phyloP scores from a whole-genome alignment of 148 eudicot genomes.

The Dianthus caryophyllus region DNA sequence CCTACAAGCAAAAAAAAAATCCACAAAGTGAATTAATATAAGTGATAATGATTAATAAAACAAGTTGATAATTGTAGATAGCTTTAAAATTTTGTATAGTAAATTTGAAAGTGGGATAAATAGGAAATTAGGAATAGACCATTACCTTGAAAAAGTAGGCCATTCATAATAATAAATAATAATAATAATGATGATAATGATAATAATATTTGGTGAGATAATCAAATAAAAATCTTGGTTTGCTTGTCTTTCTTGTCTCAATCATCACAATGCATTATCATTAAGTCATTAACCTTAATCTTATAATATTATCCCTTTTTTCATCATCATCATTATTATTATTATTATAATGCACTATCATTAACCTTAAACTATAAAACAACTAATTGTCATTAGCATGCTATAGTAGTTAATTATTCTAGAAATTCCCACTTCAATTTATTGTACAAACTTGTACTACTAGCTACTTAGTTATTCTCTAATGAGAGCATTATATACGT shows the following conservation, averaged over 20 bases:
- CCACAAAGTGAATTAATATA: conserved; percentile 31
- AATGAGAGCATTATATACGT: no score
- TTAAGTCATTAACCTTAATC: conserved; percentile 18
- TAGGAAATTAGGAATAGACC: conserved; percentile 23
- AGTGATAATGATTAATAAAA: conserved; percentile 23
- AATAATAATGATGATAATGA: no score
- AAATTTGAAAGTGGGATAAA: conserved; percentile 26
- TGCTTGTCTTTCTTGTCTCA: conserved; percentile 20
- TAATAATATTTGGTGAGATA: conserved; percentile 16
- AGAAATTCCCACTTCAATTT: conserved; percentile 8
- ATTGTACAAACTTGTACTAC: not conserved
- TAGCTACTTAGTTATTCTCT: no score
- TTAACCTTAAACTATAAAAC: conserved; percentile 10
- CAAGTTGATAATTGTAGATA: conserved; percentile 17
- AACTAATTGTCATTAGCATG: conserved; percentile 12
- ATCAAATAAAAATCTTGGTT: conserved; percentile 11
- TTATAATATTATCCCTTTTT: not conserved
- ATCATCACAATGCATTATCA: conserved; percentile 18
- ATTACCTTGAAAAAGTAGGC: conserved; percentile 16
- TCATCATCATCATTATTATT: no score
- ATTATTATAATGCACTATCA: conserved; percentile 23
- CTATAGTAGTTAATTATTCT: conserved; percentile 18
- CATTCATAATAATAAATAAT: no score
- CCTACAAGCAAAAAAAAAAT: conserved; percentile 20
- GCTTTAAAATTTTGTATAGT: conserved; percentile 17